Base-by-base conservation (phyloP, 495 filamentous ascomycete species). In the Cryomyces minteri region DNA sequence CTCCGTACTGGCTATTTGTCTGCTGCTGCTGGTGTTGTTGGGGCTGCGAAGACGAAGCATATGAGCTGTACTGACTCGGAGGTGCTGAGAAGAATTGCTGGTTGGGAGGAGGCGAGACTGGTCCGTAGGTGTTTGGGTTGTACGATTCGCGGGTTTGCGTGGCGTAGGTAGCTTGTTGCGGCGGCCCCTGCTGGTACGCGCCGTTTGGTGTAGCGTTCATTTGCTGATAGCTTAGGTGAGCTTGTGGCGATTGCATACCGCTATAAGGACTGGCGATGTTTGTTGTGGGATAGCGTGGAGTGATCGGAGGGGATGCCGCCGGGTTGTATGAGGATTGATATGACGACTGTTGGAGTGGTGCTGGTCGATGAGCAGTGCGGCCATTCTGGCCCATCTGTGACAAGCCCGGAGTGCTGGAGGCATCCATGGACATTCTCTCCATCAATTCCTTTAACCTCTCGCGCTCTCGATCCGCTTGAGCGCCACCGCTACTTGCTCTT, bases 371-470 rank as follows among this genome's bases (percentile, higher is more conserved):
- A 25, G 18, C 18, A 25, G 18, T 25, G 18, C 18, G 18, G 46
- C 40, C 55, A 53, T 44, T 31, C 50, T 42, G 51, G 54, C 43
- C 45, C 58, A 44, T 25, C 43, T 47, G 31, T 32, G 55, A 47
- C 32, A 68, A 61, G 12, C 63, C 57, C 30, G 67, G 63, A 0
- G 71, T 58, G 40, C 57, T 50, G 30, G 67, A 67, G 7, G 72
- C 69, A 46, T 86, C 81, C 59, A 88, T 79, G 10, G 88, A 84
- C 68, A 96, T 85, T 45, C 90, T 80, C 56, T 95, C 90, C 90
- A 98, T 96, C 43, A 96, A 64, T 42, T 83, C 81, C 46, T 81
- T 73, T 40, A 98, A 60, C 48, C 88, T 77, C 57, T 88, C 84
- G 40, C 87, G 77, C 57, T 96, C 88, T 32, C 74, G 65, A 48